Conservation (phyloP, 1,139 yeast genomes). For the Hansenula sp. region DNA sequence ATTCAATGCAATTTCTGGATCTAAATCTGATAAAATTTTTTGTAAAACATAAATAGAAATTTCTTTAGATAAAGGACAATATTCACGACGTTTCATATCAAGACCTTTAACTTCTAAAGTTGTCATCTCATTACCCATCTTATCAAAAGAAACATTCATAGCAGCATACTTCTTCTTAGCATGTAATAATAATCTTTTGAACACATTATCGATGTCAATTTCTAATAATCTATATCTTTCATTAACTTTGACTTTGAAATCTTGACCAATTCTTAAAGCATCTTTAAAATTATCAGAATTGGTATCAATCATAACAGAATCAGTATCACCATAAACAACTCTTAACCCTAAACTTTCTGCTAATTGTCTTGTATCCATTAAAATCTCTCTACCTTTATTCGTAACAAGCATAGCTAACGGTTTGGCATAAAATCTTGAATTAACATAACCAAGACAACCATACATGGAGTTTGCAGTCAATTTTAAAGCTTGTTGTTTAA, state of each 20-base stretch:
- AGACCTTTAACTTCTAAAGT: constrained; percentile 89
- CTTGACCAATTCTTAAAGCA: constrained; percentile 79
- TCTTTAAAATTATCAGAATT: constrained; percentile 65
- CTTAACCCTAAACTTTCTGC: constrained; percentile 81
- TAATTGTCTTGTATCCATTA: constrained; percentile 87
- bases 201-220: constrained; percentile 92
- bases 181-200: constrained; percentile 77
- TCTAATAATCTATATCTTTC: constrained; percentile 84
- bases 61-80: constrained; percentile 87
- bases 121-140: constrained; percentile 42
- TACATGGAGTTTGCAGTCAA: constrained; percentile 98
- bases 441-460: constrained; percentile 93
- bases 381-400: constrained; percentile 90
- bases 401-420: constrained; percentile 96
- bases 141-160: constrained; percentile 51
- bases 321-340: constrained; percentile 98
- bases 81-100: constrained; percentile 97
- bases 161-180: constrained; percentile 99
- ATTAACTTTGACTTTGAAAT: constrained; percentile 80
- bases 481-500: constrained; percentile 93
- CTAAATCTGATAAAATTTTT: constrained; percentile 66
- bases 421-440: constrained; percentile 91
- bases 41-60: constrained; percentile 73
- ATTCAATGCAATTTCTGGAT: constrained; percentile 72
- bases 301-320: constrained; percentile 98